Evolutionary conservation across 2,329 filamentous ascomycete species (phyloP).

Genomic region (Coniochaeta prunicola): DNA sequence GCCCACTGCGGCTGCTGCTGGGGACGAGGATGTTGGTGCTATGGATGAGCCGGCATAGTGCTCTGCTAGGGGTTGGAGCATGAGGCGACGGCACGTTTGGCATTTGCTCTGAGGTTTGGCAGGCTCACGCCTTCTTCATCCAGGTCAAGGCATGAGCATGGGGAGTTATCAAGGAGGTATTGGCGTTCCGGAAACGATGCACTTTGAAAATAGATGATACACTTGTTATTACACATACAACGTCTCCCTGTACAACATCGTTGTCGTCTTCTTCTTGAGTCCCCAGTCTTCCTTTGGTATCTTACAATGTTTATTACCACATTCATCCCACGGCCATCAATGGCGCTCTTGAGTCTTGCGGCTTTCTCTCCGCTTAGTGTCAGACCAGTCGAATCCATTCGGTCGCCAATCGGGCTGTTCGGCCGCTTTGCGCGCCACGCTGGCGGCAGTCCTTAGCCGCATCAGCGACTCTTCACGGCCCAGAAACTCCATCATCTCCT

Average conservation of each 20-base stretch:
- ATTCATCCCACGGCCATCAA: neutral
- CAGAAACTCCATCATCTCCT: conserved; percentile 17
- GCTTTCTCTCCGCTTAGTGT: neutral
- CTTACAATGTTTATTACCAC: neutral
- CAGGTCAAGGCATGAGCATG: neutral
- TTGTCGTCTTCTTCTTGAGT: neutral
- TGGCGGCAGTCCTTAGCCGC: neutral
- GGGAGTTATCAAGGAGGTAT: conserved; percentile 1
- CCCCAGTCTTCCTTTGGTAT: neutral
- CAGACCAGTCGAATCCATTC: neutral
- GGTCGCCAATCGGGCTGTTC: neutral
- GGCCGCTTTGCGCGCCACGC: neutral
- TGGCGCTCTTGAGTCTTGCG: neutral
- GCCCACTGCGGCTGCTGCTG: neutral
- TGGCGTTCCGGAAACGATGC: neutral
- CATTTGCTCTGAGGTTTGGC: neutral
- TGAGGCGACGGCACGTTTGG: neutral
- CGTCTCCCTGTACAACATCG: neutral
- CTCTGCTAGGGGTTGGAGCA: neutral
- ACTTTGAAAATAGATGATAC: neutral
- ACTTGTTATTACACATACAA: neutral
- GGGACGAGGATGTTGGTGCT: neutral
- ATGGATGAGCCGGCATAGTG: conserved; percentile 18
- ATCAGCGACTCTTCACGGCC: conserved; percentile 17
- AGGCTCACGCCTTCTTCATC: neutral